Conservation (phyloP, 495 filamentous ascomycete species). For the Daldinia vernicosa region DNA sequence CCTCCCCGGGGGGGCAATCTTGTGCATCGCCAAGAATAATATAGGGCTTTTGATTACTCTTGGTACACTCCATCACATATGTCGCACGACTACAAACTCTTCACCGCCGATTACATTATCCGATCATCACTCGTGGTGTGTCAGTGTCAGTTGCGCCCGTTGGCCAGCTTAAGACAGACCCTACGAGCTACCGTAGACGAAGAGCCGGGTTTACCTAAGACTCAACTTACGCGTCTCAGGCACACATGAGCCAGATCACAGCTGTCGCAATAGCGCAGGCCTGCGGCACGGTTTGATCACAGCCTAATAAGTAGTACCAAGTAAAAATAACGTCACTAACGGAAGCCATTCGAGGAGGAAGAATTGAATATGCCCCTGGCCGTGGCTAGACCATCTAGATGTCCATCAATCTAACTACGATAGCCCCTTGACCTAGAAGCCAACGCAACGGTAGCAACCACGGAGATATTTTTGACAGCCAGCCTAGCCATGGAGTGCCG, state of each 20-base stretch:
- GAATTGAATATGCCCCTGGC: neutral
- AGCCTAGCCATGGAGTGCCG: neutral
- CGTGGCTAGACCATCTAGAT: constrained; percentile 12
- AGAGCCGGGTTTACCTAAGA: constrained; percentile 12
- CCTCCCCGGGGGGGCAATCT: constrained; percentile 21
- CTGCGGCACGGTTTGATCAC: constrained; percentile 22
- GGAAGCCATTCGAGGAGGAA: constrained; percentile 1
- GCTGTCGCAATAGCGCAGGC: constrained; percentile 17
- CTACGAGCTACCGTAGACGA: constrained; percentile 21
- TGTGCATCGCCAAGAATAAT: constrained; percentile 33
- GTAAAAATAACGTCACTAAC: constrained; percentile 8
- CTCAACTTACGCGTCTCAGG: neutral
- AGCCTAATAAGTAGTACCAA: constrained; percentile 1
- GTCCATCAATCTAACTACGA: constrained; percentile 27
- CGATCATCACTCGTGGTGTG: constrained; percentile 22
- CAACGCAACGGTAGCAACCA: constrained; percentile 32
- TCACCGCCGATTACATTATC: constrained; percentile 35
- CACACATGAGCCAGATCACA: constrained; percentile 20
- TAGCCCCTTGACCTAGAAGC: constrained; percentile 14
- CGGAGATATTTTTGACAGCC: constrained; percentile 29
- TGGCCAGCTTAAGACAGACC: constrained; percentile 29
- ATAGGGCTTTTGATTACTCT: constrained; percentile 31
- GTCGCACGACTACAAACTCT: constrained; percentile 18
- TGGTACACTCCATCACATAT: constrained; percentile 31
- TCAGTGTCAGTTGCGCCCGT: constrained; percentile 34